phyloP scores from a whole-genome alignment of 2,329 filamentous ascomycete genomes.

The Aspergillus udagawae region DNA sequence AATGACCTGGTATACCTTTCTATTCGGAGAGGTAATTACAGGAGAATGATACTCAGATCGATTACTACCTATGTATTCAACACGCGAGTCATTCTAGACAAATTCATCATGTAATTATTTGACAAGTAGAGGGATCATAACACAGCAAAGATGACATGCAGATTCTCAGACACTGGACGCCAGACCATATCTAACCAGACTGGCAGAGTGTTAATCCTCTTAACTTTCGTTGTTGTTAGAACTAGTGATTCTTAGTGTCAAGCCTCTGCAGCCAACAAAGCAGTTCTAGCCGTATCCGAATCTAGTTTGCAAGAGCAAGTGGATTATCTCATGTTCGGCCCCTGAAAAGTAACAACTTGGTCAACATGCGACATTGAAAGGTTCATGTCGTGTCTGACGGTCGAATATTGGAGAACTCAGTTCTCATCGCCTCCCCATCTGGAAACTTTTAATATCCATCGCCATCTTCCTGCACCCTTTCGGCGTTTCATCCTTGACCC shows the following conservation, averaged over 20 bases:
- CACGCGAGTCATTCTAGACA: not conserved
- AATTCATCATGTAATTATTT: not conserved
- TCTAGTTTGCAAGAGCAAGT: not conserved
- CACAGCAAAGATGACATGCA: not conserved
- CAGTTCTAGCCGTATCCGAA: not conserved
- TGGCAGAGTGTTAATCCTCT: not conserved
- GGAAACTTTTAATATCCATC: not conserved
- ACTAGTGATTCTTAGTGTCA: not conserved
- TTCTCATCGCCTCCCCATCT: not conserved
- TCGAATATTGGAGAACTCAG: not conserved
- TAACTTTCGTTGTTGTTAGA: not conserved
- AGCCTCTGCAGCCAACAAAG: not conserved
- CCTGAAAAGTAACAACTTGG: not conserved
- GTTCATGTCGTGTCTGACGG: no score
- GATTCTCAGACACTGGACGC: constrained; percentile 10
- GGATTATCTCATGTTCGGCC: not conserved
- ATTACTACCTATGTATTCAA: not conserved
- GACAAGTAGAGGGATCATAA: not conserved
- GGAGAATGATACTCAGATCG: not conserved
- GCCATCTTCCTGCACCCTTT: not conserved
- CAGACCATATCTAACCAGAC: constrained; percentile 2
- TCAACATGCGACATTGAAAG: not conserved
- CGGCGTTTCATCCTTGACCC: not conserved
- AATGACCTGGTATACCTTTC: no score
- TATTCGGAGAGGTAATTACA: no score